phyloP scores from a whole-genome alignment of 495 filamentous ascomycete genomes.

The Halenospora varia region DNA sequence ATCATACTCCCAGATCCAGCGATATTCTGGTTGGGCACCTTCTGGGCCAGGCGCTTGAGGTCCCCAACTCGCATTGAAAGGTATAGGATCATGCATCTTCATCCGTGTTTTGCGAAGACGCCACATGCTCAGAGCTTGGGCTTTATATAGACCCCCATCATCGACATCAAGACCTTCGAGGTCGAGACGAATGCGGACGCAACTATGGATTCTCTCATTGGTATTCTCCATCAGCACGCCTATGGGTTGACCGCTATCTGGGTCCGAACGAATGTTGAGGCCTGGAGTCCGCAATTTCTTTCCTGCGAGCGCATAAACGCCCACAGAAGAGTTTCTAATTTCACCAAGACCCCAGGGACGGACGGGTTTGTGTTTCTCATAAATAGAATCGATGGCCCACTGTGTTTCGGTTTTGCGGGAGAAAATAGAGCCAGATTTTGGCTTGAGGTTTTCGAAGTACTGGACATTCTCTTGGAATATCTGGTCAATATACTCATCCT shows the following conservation, averaged over 20 bases:
- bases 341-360: slow-evolving; percentile 57
- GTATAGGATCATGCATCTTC: slow-evolving; percentile 32
- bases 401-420: slow-evolving; percentile 18
- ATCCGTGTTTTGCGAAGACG: slow-evolving; percentile 26
- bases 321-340: slow-evolving; percentile 42
- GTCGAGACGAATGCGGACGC: slow-evolving; percentile 51
- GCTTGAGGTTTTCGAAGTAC: slow-evolving; percentile 34
- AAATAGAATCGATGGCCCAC: slow-evolving; percentile 44
- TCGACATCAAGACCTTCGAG: slow-evolving; percentile 53
- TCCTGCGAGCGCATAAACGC: slow-evolving; percentile 50
- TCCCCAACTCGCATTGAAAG: slow-evolving; percentile 32
- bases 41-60: slow-evolving; percentile 7
- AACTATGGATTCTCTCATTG: slow-evolving; percentile 62
- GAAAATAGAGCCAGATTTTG: slow-evolving; percentile 11
- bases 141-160: slow-evolving; percentile 50
- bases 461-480: slow-evolving; percentile 41
- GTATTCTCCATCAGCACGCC: slow-evolving; percentile 49
- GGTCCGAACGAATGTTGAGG: slow-evolving; percentile 51
- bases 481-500: slow-evolving; percentile 46
- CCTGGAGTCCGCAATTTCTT: slow-evolving; percentile 52
- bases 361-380: slow-evolving; percentile 41
- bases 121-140: slow-evolving; percentile 44
- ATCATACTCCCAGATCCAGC: slow-evolving; percentile 50
- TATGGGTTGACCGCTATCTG: slow-evolving; percentile 38
- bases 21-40: slow-evolving; percentile 15